These are phyloP conservation scores for Lyophyllum semitale DNA, from an alignment of 768 basidiomycete species.

Conservation along the genomic window DNA sequence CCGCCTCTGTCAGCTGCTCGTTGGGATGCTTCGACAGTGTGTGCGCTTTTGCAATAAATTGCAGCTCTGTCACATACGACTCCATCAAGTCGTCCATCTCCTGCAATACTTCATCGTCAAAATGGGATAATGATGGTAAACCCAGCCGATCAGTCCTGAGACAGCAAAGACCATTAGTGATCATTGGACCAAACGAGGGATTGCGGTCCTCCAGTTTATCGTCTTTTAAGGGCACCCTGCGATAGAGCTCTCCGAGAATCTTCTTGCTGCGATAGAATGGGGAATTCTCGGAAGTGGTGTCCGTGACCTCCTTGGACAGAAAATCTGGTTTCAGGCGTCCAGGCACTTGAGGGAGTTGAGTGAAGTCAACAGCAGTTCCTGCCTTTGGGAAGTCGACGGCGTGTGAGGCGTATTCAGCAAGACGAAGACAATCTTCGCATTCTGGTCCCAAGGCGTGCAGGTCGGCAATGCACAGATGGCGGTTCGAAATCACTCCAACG, in stretches of 20 bases:
- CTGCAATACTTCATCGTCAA: constrained; percentile 27
- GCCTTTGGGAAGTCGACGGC: constrained; percentile 52
- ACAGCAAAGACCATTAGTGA: constrained; percentile 25
- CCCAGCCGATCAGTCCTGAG: constrained; percentile 32
- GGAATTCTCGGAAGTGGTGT: constrained; percentile 12
- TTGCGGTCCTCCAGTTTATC: constrained; percentile 6
- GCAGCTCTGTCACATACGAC: constrained; percentile 33
- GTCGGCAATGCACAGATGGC: constrained; percentile 47
- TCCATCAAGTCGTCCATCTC: constrained; percentile 40
- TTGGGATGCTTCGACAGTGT: constrained; percentile 39
- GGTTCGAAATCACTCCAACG: constrained; percentile 41
- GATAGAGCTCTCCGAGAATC: constrained; percentile 45
- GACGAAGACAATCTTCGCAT: constrained; percentile 35
- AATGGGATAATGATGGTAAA: constrained; percentile 24
- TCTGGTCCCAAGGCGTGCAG: constrained; percentile 25
- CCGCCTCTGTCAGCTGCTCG: constrained; percentile 37
- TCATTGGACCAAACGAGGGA: constrained; percentile 15
- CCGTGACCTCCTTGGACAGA: constrained; percentile 40
- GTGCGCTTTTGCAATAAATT: constrained; percentile 34
- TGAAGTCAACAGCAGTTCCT: constrained; percentile 40
- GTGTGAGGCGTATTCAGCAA: constrained; percentile 47
- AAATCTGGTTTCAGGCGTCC: constrained; percentile 39
- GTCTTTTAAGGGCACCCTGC: constrained; percentile 38
- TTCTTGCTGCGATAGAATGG: constrained; percentile 43
- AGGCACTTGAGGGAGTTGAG: constrained; percentile 31